phyloP scores from a whole-genome alignment of 352 stramenopile genomes.

The Phytophthora sp. region DNA sequence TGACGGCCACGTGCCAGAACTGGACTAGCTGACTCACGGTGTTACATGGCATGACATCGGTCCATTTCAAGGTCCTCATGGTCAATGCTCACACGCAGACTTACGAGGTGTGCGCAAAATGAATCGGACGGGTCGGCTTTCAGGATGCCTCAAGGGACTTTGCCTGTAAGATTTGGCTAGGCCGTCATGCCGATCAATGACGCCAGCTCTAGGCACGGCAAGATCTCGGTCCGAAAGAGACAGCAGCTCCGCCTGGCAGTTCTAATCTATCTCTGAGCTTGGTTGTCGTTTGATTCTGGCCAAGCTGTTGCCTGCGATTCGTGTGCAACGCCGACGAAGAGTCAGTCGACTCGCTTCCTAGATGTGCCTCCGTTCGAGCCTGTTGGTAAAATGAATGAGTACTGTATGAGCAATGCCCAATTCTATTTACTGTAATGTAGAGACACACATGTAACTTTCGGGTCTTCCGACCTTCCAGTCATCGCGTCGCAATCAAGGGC shows the following conservation, averaged over 20 bases:
- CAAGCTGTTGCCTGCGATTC: not conserved
- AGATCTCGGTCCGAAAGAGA: too few species aligned
- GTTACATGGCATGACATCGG: too few species aligned
- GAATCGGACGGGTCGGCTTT: slow-evolving; percentile 11
- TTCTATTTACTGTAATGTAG: too few species aligned
- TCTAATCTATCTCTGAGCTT: not conserved
- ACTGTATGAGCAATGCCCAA: too few species aligned
- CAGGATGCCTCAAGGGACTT: slow-evolving; percentile 14
- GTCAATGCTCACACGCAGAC: not conserved
- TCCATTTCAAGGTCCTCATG: too few species aligned
- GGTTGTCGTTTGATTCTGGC: slow-evolving; percentile 4
- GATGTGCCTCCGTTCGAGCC: too few species aligned
- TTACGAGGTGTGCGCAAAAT: slow-evolving; percentile 20
- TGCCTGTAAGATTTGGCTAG: slow-evolving; percentile 16
- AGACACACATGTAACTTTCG: too few species aligned
- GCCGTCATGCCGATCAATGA: slow-evolving; percentile 20
- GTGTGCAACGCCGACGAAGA: not conserved
- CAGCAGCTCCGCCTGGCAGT: too few species aligned
- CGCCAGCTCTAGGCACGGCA: slow-evolving; percentile 30
- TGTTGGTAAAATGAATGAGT: too few species aligned
- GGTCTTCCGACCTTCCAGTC: slow-evolving; percentile 17
- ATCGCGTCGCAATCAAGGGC: slow-evolving; percentile 28
- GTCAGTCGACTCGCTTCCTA: too few species aligned
- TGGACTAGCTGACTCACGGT: too few species aligned
- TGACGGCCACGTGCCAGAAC: too few species aligned